phyloP scores from a whole-genome alignment of 169 alveolate genomes.

The Amoebophrya sp. region DNA sequence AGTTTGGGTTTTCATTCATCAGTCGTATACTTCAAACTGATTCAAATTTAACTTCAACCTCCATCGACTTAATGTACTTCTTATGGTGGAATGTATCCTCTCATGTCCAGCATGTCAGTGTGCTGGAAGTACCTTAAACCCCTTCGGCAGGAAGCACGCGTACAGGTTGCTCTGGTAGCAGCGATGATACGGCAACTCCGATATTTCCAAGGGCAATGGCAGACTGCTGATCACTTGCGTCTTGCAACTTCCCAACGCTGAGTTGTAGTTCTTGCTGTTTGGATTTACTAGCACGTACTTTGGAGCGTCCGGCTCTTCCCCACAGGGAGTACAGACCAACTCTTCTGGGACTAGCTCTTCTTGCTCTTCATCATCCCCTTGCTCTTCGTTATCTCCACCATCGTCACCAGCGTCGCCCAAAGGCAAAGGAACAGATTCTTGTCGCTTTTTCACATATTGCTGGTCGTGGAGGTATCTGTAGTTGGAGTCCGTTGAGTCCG shows the following conservation, averaged over 20 bases:
- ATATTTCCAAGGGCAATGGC: not conserved
- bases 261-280: not conserved
- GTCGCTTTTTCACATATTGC: not conserved
- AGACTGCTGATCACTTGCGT: not conserved
- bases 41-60: no score
- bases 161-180: conserved; percentile 6
- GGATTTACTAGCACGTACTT: not conserved
- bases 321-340: not conserved
- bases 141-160: conserved; percentile 16
- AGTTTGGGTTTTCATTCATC: no score
- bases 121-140: not conserved
- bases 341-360: not conserved
- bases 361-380: no score
- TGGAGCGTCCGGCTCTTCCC: not conserved
- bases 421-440: not conserved
- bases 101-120: no score
- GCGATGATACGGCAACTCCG: not conserved
- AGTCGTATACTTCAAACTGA: no score
- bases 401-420: no score
- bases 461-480: not conserved
- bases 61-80: no score
- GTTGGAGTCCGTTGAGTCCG: no score
- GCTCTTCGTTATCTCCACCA: no score
- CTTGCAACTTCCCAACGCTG: not conserved
- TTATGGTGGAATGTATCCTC: no score